Conservation (phyloP, 106 monocot genomes). For the Dendrobium chrysotoxum region DNA sequence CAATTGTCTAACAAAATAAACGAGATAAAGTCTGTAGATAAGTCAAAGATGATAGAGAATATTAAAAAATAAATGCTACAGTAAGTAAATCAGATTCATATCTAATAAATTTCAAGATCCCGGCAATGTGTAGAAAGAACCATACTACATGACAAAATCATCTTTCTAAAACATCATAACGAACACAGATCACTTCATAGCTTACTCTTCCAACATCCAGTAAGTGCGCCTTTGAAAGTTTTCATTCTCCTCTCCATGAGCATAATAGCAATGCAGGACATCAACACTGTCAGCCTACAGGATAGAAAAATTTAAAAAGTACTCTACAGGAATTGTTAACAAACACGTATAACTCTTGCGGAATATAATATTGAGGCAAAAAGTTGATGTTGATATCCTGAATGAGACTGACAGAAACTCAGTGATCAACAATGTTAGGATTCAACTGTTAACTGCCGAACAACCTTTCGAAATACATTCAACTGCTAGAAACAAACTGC, state of each 20-base stretch:
- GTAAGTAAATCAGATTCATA: too few species aligned
- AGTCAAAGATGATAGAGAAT: not conserved
- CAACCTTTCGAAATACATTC: too few species aligned
- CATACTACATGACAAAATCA: not conserved
- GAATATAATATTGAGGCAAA: not conserved
- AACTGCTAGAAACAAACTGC: too few species aligned
- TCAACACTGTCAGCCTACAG: constrained; percentile 84
- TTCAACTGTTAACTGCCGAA: not conserved
- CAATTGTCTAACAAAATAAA: not conserved
- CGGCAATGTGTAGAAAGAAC: too few species aligned
- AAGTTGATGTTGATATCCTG: too few species aligned
- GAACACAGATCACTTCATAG: not conserved
- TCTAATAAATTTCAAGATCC: too few species aligned
- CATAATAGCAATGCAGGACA: constrained; percentile 96
- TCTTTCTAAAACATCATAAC: not conserved
- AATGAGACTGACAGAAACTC: too few species aligned
- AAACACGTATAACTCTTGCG: not conserved
- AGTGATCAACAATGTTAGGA: not conserved
- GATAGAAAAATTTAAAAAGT: not conserved
- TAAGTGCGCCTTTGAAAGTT: constrained; percentile 90
- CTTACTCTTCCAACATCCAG: constrained; percentile 82
- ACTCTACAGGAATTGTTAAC: not conserved
- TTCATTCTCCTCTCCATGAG: constrained; percentile 89
- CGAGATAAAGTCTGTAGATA: too few species aligned
- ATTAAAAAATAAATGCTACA: too few species aligned